These are phyloP conservation scores for Leptographium procerum DNA, from an alignment of 2,329 filamentous ascomycete genomes.

Conservation along the genomic window DNA sequence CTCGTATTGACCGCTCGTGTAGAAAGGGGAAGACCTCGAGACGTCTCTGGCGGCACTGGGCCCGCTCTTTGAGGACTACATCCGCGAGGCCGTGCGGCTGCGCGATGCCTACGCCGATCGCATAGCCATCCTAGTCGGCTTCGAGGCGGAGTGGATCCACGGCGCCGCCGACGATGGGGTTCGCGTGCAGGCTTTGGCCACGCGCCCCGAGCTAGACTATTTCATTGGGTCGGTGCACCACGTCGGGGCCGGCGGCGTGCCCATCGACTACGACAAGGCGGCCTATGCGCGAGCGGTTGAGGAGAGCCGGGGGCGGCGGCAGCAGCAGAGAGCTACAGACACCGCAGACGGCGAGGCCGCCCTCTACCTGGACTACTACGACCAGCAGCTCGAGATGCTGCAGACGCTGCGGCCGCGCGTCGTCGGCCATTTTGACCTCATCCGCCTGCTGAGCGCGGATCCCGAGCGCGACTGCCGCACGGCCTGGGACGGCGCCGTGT, in stretches of 20 bases:
- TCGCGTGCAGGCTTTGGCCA: slow-evolving; percentile 44
- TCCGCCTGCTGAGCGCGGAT: slow-evolving; percentile 65
- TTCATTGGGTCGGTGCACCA: slow-evolving; percentile 88
- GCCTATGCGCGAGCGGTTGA: slow-evolving; percentile 53
- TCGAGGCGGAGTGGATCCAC: slow-evolving; percentile 89
- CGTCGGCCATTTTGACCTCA: slow-evolving; percentile 89
- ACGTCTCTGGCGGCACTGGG: slow-evolving; percentile 35
- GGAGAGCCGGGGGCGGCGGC: slow-evolving; percentile 5
- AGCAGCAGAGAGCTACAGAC: no score
- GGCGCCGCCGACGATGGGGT: slow-evolving; percentile 49
- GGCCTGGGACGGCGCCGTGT: slow-evolving; percentile 39
- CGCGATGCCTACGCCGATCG: slow-evolving; percentile 55
- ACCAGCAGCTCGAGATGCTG: slow-evolving; percentile 77
- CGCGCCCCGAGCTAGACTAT: slow-evolving; percentile 56
- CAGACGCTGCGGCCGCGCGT: slow-evolving; percentile 57
- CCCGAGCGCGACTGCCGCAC: slow-evolving; percentile 48
- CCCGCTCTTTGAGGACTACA: slow-evolving; percentile 58
- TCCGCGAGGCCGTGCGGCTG: slow-evolving; percentile 63
- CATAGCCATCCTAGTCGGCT: slow-evolving; percentile 76
- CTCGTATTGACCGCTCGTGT: slow-evolving; percentile 1
- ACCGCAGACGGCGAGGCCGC: slow-evolving; percentile 47
- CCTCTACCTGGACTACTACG: slow-evolving; percentile 80
- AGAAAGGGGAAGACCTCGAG: slow-evolving; percentile 39
- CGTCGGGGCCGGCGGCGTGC: slow-evolving; percentile 62
- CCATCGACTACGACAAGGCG: slow-evolving; percentile 73